Evolutionary conservation across 2,329 filamentous ascomycete genomes (phyloP), one percentile per base, ranked within the genome.

Genomic region (Colletotrichum cordylinicola): DNA sequence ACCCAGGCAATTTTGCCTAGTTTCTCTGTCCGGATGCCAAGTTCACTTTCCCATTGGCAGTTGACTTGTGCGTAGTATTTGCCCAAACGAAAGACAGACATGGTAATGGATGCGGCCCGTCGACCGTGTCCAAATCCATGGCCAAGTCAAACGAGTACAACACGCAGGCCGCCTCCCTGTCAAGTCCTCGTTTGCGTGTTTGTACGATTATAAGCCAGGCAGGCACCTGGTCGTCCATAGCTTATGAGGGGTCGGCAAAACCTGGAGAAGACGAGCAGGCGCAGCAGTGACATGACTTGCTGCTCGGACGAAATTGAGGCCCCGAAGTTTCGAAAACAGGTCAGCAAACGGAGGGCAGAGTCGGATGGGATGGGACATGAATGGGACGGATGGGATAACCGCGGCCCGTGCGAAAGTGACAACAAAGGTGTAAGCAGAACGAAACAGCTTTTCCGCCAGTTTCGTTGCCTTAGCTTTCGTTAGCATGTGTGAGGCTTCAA

Each of bases 331-430:
- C 58, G 73, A 48, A 64, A 68, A 37, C 56, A 43, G 48, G 73
- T 68, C 21, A 69, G 73, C 43, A 71, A 62, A 75, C 70, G 64
- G 39, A 31, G 43, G 61, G 35, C 24, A 58, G 52, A 31, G 31
- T 62, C 27, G 64, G 55, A 69, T 60, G 58, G 67, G 66, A 69
- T 70, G 5, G 29, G 55, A 21, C 43, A 29, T 35, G 13, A 35
- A 60, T 62, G 65, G 56, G 33, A 48, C 29, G 35, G 29, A 72
- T 74, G 64, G 58, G 64, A 73, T 73, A 70, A 48, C n/a, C 27
- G 74, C 58, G 70, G 74, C 65, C 74, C 74, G 74, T 76, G 74
- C 74, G 70, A 60, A n/a, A 65, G 56, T 66, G 64, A 52, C 65
- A 74, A 73, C 48, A 76, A 74, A 74, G 70, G 27, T 61, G 64